Base-by-base conservation (phyloP, 169 alveolate genomes). In the Toxoplasma gondii region DNA sequence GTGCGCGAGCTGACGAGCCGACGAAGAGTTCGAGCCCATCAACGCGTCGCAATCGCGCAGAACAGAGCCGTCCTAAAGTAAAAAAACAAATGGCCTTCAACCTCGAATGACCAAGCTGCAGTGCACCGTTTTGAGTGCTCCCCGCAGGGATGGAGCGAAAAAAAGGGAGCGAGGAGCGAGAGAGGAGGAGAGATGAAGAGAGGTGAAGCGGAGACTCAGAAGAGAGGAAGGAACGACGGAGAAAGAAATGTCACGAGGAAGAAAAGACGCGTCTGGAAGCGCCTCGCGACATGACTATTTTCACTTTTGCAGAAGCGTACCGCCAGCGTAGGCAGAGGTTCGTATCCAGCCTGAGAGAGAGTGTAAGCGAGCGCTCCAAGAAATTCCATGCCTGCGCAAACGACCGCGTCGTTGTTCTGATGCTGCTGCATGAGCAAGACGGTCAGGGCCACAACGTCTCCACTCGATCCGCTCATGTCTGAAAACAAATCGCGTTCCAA, bases 381-480 rank as follows among this genome's bases (percentile, higher is more conserved):
- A 29, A 93, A 67, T 27, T 93, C 90, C 93, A 93, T 84, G 39
- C 95, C 95, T 24, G 95, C 90, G 2, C 93, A 84, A 49, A 93
- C 95, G 29, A 93, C 95, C 38, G 84, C 93, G 70, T 93, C 95
- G 92, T 88, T 93, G 74, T 88, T 49, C 69, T 93, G 93, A 84
- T 93, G 95, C 95, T 93, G 95, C 39, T 93, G 95, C 95, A 93
- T 93, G 87, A 93, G 84, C 83, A 87, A 49, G 38, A 93, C 36
- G 2, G 95, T 87, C 9, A 93, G 91, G 82, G 95, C 93, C 0
- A 93, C 93, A 17, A 93, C 69, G 84, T 93, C 95, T 34, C 95
- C 95, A 38, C 93, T 84, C 38, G 95, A 69, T 44, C 95, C 95
- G 44, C 43, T 69, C 95, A 93, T 92, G 53, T 92, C 95, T 93